These are phyloP conservation scores for Coemansia sp. DNA, from an alignment of 192 early-diverging fungal species.

Conservation along the genomic window DNA sequence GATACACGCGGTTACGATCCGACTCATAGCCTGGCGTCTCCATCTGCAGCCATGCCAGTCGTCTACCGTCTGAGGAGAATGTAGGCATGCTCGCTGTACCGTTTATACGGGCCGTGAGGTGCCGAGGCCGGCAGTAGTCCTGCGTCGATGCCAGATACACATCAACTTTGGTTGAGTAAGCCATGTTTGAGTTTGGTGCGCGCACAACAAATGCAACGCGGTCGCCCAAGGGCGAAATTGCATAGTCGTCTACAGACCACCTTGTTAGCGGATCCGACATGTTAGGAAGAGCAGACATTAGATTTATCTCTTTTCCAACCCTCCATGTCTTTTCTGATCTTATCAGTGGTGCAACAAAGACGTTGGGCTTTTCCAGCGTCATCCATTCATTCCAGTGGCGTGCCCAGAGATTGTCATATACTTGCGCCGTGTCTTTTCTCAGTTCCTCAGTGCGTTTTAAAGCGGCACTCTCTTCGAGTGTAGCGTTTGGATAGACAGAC, in stretches of 20 bases:
- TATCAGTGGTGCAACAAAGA: constrained; percentile 56
- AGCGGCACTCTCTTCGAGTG: constrained; percentile 56
- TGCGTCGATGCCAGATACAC: constrained; percentile 62
- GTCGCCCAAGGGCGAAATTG: constrained; percentile 63
- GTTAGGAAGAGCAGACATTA: constrained; percentile 35
- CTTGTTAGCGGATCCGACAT: constrained; percentile 59
- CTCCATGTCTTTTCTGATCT: constrained; percentile 33
- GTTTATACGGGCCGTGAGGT: constrained; percentile 48
- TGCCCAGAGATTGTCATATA: constrained; percentile 68
- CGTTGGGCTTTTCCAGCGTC: constrained; percentile 59
- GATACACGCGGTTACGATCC: constrained; percentile 59
- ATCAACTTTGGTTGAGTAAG: constrained; percentile 70
- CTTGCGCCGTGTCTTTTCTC: constrained; percentile 58
- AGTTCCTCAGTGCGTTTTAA: constrained; percentile 44
- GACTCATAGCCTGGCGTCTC: constrained; percentile 68
- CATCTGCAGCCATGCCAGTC: constrained; percentile 73
- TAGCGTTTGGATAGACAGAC: constrained; percentile 27
- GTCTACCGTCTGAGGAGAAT: constrained; percentile 62
- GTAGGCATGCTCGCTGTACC: constrained; percentile 61
- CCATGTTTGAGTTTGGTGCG: constrained; percentile 55
- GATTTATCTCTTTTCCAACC: constrained; percentile 28
- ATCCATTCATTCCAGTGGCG: constrained; percentile 74
- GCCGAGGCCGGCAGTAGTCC: constrained; percentile 35
- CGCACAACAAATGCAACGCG: constrained; percentile 67
- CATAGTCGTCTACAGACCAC: constrained; percentile 58